These are phyloP conservation scores for Arthrobotrys megalospora DNA, from an alignment of 2,329 filamentous ascomycete species.

Conservation along the genomic window DNA sequence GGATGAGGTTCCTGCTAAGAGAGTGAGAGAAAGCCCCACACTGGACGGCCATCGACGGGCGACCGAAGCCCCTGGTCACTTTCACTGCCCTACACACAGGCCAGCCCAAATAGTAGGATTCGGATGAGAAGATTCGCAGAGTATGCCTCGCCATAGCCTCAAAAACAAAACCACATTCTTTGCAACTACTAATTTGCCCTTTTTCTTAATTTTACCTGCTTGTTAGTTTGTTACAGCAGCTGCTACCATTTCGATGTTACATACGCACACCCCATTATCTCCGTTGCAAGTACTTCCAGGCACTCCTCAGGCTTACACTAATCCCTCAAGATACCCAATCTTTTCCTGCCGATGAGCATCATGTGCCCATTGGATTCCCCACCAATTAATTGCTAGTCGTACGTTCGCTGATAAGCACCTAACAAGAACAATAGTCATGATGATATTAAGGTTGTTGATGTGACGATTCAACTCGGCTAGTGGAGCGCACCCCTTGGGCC, in stretches of 20 bases:
- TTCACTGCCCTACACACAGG: slow-evolving; percentile 23
- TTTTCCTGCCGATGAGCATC: slow-evolving; percentile 29
- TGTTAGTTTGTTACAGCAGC: slow-evolving; percentile 18
- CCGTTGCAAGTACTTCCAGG: neutral
- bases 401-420: slow-evolving; percentile 30
- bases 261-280: slow-evolving; percentile 10
- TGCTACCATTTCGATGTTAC: slow-evolving; percentile 25
- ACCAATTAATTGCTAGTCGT: neutral
- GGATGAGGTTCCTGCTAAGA: neutral
- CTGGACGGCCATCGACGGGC: slow-evolving; percentile 17
- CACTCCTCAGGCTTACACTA: slow-evolving; percentile 15
- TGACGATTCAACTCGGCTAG: slow-evolving; percentile 45
- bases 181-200: slow-evolving; percentile 9
- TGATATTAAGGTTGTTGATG: slow-evolving; percentile 13
- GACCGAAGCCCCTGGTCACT: slow-evolving; percentile 27
- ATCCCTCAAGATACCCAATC: slow-evolving; percentile 4
- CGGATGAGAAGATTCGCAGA: slow-evolving; percentile 20
- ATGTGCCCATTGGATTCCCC: slow-evolving; percentile 31
- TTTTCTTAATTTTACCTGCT: slow-evolving; percentile 34
- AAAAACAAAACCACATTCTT: slow-evolving; percentile 44
- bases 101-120: slow-evolving; percentile 60
- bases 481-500: slow-evolving; percentile 55
- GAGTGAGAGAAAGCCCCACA: slow-evolving; percentile 4
- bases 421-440: slow-evolving; percentile 8
- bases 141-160: slow-evolving; percentile 59